Evolutionary conservation across 2,329 filamentous ascomycete genomes (phyloP), one percentile per base, ranked within the genome.

Genomic region (Drechslerella stenobrocha): DNA sequence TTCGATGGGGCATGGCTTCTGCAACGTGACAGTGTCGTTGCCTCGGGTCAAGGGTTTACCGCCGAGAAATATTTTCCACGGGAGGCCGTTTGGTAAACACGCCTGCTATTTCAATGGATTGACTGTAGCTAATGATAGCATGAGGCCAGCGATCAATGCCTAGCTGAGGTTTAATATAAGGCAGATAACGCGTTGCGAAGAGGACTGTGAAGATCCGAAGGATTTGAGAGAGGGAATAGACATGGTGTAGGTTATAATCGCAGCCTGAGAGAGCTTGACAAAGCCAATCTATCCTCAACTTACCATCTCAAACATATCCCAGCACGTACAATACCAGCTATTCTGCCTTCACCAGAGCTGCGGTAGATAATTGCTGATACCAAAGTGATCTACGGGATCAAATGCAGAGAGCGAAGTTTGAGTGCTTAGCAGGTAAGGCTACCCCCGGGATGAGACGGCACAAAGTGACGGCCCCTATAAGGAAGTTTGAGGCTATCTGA

Each of bases 251-350:
- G 35, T 56, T 65, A 65, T 65, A 65, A 57, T 37, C 6, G 42
- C 30, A 3, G 47, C 52, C 34, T 11, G 34, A 46, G 45, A 64
- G 52, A n/a, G n/a, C n/a, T n/a, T n/a, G n/a, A n/a, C n/a, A n/a
- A n/a, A n/a, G n/a, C n/a, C n/a, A 59, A 66, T 59, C 48, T 59
- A 66, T 53, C 61, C 48, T 55, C 24, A 66, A 66, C 48, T 23
- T 53, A 59, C 52, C 48, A 47, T 59, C 53, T 59, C 61, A 66
- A 26, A 66, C 6, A 32, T 32, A 32, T 13, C 30, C 30, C 30
- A 6, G 6, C 30, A 32, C 30, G 30, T 32, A 13, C 6, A 6
- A 32, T 13, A 6, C 6, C 30, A 6, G 56, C 32, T 52, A 40
- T 22, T 37, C 24, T 45, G 46, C 37, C 52, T 37, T 47, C 47